These are phyloP conservation scores for Aspergillus nomiae DNA, from an alignment of 2,329 filamentous ascomycete genomes.

Conservation along the genomic window DNA sequence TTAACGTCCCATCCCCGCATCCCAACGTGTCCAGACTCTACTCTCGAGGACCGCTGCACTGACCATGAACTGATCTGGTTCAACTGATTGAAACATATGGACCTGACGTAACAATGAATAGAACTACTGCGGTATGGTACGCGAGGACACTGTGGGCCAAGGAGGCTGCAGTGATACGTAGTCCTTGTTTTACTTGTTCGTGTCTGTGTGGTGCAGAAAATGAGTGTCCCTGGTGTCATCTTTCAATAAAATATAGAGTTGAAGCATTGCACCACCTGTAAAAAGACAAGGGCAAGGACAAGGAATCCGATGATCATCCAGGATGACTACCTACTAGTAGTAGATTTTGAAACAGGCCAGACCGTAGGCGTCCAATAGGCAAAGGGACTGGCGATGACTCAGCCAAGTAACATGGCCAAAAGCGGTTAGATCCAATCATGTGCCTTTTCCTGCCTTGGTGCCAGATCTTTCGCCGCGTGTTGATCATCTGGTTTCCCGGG, in stretches of 20 bases:
- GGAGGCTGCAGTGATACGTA: background rate
- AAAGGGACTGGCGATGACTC: background rate
- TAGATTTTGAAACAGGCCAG: background rate
- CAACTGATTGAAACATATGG: background rate
- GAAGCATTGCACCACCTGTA: too few species aligned
- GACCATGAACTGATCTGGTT: background rate
- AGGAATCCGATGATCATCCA: too few species aligned
- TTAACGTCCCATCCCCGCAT: background rate
- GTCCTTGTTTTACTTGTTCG: background rate
- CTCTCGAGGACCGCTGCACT: background rate
- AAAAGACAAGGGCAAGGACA: too few species aligned
- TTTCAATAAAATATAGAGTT: background rate
- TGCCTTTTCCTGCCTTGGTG: background rate
- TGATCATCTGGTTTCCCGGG: conserved; percentile 17
- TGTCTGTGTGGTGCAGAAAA: background rate
- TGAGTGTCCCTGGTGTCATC: background rate
- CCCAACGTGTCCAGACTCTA: background rate
- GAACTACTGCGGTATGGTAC: background rate
- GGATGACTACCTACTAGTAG: too few species aligned
- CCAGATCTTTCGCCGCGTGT: background rate
- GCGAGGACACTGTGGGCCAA: background rate
- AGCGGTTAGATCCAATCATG: background rate
- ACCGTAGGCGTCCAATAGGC: background rate
- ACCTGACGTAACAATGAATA: background rate
- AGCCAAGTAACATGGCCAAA: background rate